Base-by-base conservation (phyloP, 768 basidiomycete species). In the Tulasnella sp. region DNA sequence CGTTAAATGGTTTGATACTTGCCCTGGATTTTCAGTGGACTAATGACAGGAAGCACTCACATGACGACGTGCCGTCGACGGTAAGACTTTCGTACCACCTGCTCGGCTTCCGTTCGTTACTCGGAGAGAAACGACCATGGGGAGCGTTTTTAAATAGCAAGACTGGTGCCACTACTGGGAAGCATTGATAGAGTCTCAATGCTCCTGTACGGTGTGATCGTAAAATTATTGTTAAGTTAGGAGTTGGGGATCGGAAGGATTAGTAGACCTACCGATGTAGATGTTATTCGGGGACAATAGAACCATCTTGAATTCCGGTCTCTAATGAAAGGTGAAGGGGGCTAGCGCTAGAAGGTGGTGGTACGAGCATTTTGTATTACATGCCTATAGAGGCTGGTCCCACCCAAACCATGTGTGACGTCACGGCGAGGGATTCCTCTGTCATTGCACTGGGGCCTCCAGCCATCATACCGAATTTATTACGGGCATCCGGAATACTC, bases 91-190 rank as follows among this genome's bases (percentile, higher is more conserved):
- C 17, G 42, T 40, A 72, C 71, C 71, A 72, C 6, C 40, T 25
- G 22, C 37, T 9, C 12, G 71, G 40, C 22, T 40, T 36, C 58
- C 12, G 29, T 11, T 34, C 49, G 25, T 45, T 34, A 34, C 40
- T 52, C 0, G 71, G 71, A 45, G 71, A 39, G 22, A 72, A 72
- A n/a, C 71, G 71, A 45, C 71, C 71, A 38, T 52, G 71, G 3
- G 71, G 42, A 11, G 71, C 71, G 29, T 72, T 52, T n/a, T 40
- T 72, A 14, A 40, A 6, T 17, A 74, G 12, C 11, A 74, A 31
- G 11, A 67, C 36, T 42, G 49, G 38, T 11, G 54, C 31, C 25
- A 49, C 45, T 19, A 67, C n/a, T 14, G 73, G 64, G n/a, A 67
- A 74, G 7, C 45, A 38, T 37, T 58, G 52, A 64, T 67, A 74